Evolutionary conservation across 2,329 filamentous ascomycete genomes (phyloP), one percentile per base, ranked within the genome.

Genomic region (Rhytidhysteron rufulum): DNA sequence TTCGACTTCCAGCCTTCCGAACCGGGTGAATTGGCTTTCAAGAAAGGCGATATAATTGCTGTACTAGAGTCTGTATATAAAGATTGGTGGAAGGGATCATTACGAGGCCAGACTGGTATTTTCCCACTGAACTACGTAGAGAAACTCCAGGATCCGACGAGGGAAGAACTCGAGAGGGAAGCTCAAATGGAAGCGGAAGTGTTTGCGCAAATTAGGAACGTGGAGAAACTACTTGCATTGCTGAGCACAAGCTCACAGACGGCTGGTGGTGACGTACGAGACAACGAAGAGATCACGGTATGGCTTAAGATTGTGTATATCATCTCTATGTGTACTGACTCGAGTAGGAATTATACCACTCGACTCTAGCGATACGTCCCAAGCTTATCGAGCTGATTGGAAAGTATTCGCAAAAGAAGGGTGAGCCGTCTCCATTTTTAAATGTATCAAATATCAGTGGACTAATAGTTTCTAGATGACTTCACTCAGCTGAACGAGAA

Each of bases 121-220:
- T 98, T 98, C 67, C 93, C 93, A 5, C 78, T 98, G 50, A 98
- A 98, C 70, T 98, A 98, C 60, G 93, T 98, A 13, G 93, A 98
- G 71, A 98, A 98, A 68, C 74, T 98, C 49, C 83, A 90, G 40
- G 93, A 98, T 59, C 93, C 93, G 4, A 97, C 93, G 0, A 83
- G 84, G 15, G 91, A 97, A 53, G 93, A 98, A 73, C 68, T 98
- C 51, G 89, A 96, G 67, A 82, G 88, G 41, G 93, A 98, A 70
- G 91, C 93, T 3, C 88, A 95, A 62, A 97, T 95, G 85, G 93
- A 98, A 68, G 76, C 77, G 1, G 84, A 88, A 48, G 84, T 88
- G 2, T 87, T 88, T 66, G 82, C 80, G 2, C 80, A 88, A 60
- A 86, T 87, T 45, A 83, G 85, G 62, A 87, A 86, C 50, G 84